These are phyloP conservation scores for Erigeron canadensis DNA, from an alignment of 129 eudicot species.

Conservation along the genomic window DNA sequence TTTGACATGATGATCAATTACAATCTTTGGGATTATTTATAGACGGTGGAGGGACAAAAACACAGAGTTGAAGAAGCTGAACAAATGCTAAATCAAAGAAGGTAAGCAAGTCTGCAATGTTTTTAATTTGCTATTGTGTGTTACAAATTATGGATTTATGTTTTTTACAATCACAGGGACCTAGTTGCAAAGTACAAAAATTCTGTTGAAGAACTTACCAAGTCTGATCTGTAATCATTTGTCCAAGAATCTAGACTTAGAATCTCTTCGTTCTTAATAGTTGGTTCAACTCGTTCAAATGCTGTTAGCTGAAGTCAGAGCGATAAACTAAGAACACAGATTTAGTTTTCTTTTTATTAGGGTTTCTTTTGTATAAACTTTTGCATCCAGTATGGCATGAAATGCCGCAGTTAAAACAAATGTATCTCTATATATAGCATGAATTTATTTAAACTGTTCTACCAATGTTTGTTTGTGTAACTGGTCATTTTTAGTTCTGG, in stretches of 20 bases:
- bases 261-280: neutral
- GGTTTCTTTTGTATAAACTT: no score
- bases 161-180: conserved; percentile 50
- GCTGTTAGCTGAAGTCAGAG: neutral
- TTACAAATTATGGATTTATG: neutral
- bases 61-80: conserved; percentile 77
- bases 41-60: conserved; percentile 94
- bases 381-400: no score
- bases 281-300: neutral
- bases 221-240: conserved; percentile 44
- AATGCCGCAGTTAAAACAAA: no score
- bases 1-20: neutral
- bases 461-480: no score
- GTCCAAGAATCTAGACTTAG: neutral
- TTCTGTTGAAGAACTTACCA: conserved; percentile 77
- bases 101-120: conserved; percentile 37
- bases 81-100: conserved; percentile 70
- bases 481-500: no score
- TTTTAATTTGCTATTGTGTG: neutral
- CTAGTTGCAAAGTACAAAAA: conserved; percentile 58
- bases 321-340: no score
- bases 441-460: no score
- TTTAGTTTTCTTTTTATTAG: no score
- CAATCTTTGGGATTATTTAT: conserved; percentile 19
- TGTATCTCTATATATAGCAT: no score